A percentile compares a stretch with the other conserved stretches of the same genome.
Conservation (phyloP, 2,329 filamentous ascomycete species). For the Colletotrichum lini region DNA sequence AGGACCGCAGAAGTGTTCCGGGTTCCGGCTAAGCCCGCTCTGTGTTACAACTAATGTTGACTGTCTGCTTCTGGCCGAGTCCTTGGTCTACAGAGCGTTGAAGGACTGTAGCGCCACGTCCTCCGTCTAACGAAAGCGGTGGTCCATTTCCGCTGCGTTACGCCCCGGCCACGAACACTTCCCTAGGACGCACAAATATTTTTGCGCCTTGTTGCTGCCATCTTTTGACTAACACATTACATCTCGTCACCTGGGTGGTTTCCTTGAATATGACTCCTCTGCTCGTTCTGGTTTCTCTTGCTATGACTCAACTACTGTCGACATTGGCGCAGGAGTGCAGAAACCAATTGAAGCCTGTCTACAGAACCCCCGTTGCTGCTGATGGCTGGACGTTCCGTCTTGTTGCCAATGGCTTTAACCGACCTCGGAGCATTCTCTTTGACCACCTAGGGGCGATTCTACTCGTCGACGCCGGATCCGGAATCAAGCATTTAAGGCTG, state of each 20-base stretch:
- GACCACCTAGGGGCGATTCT: conserved; percentile 61
- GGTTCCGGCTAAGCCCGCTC: too few species aligned
- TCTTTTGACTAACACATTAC: not conserved
- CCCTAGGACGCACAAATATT: not conserved
- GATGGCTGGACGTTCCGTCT: conserved; percentile 61
- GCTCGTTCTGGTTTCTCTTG: not conserved
- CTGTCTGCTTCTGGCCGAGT: too few species aligned
- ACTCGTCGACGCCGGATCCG: conserved; percentile 59
- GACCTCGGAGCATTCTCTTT: conserved; percentile 61
- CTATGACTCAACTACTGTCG: not conserved
- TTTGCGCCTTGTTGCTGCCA: not conserved
- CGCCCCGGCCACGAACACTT: not conserved
- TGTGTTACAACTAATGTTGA: too few species aligned
- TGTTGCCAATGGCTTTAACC: conserved; percentile 55
- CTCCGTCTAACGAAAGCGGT: too few species aligned
- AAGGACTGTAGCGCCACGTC: too few species aligned
- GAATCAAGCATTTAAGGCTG: conserved; percentile 58
- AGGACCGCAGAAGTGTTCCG: too few species aligned
- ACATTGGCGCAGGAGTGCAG: conserved; percentile 47
- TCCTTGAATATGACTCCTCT: not conserved
- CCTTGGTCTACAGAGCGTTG: too few species aligned
- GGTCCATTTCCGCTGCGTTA: too few species aligned
- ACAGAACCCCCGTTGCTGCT: conserved; percentile 55
- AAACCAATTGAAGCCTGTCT: conserved; percentile 51
- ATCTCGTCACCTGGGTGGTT: not conserved